Conservation (phyloP, 1,139 yeast species). For the Geotrichum armillariae region DNA sequence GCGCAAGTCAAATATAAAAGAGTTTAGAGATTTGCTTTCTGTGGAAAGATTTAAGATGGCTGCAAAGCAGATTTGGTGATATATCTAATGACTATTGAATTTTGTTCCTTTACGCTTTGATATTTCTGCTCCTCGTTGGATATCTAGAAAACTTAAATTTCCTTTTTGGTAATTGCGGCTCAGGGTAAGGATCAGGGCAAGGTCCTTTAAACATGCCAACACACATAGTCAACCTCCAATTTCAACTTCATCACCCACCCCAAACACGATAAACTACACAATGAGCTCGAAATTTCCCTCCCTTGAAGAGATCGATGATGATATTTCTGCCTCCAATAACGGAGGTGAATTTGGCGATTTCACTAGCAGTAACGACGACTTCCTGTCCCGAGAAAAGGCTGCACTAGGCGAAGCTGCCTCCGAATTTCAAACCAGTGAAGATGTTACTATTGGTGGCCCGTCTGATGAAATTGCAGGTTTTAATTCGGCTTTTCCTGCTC, state of each 20-base stretch:
- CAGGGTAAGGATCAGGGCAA: neutral
- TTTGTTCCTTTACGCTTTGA: neutral
- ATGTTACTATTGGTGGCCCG: constrained; percentile 47
- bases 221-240: neutral
- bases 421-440: constrained; percentile 72
- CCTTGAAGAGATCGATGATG: constrained; percentile 52
- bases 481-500: constrained; percentile 50
- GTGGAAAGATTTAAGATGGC: constrained; percentile 83
- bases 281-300: constrained; percentile 92
- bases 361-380: constrained; percentile 51
- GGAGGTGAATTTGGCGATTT: constrained; percentile 37
- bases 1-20: constrained; percentile 25
- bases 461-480: constrained; percentile 51
- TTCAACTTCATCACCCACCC: neutral
- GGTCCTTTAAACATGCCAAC: neutral
- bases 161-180: too few species aligned
- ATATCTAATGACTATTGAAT: too few species aligned
- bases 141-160: too few species aligned
- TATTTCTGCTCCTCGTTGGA: neutral
- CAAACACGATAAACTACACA: too few species aligned
- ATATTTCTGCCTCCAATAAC: constrained; percentile 29
- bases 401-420: constrained; percentile 69
- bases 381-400: constrained; percentile 82
- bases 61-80: constrained; percentile 83
- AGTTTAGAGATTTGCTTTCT: constrained; percentile 42